A percentile compares a stretch with the other conserved stretches of the same genome.
phyloP scores from a whole-genome alignment of 2,329 filamentous ascomycete genomes.

The Zalaria obscura region DNA sequence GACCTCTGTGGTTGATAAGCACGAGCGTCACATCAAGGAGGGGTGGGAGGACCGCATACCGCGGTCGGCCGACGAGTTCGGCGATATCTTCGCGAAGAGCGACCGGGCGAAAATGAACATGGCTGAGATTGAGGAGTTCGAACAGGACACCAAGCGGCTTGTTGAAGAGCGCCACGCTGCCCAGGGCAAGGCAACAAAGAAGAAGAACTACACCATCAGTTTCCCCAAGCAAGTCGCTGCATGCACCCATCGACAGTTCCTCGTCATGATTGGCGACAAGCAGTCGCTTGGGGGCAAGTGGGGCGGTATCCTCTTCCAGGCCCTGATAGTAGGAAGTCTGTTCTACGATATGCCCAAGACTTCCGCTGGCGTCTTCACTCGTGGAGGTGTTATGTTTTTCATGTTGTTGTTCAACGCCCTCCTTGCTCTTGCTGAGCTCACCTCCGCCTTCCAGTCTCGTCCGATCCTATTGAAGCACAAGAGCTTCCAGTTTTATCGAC shows the following conservation, averaged over 20 bases:
- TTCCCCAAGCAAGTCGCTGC: slow-evolving; percentile 39
- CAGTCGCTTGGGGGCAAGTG: slow-evolving; percentile 32
- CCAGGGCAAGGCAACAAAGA: slow-evolving; percentile 13
- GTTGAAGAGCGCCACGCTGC: slow-evolving; percentile 7
- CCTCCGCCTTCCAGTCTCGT: slow-evolving; percentile 41
- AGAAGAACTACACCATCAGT: slow-evolving; percentile 43
- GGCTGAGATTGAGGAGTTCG: slow-evolving; percentile 25
- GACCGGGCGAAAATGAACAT: slow-evolving; percentile 22
- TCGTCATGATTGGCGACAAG: slow-evolving; percentile 39
- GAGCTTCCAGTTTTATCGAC: slow-evolving; percentile 25
- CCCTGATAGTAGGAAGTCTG: slow-evolving; percentile 47
- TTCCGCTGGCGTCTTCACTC: slow-evolving; percentile 38
- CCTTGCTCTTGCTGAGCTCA: slow-evolving; percentile 42
- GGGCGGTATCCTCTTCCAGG: slow-evolving; percentile 37
- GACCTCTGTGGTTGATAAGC: slow-evolving; percentile 52
- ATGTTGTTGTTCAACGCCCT: slow-evolving; percentile 47
- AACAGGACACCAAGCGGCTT: slow-evolving; percentile 37
- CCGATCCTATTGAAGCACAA: slow-evolving; percentile 34
- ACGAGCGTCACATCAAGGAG: slow-evolving; percentile 41
- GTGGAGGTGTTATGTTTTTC: slow-evolving; percentile 36
- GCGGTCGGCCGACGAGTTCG: slow-evolving; percentile 41
- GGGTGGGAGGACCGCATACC: slow-evolving; percentile 46
- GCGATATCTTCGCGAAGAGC: slow-evolving; percentile 24
- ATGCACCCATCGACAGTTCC: slow-evolving; percentile 35
- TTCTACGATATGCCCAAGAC: slow-evolving; percentile 40